phyloP scores from a whole-genome alignment of 805 yeast species.

The Candida argentea region DNA sequence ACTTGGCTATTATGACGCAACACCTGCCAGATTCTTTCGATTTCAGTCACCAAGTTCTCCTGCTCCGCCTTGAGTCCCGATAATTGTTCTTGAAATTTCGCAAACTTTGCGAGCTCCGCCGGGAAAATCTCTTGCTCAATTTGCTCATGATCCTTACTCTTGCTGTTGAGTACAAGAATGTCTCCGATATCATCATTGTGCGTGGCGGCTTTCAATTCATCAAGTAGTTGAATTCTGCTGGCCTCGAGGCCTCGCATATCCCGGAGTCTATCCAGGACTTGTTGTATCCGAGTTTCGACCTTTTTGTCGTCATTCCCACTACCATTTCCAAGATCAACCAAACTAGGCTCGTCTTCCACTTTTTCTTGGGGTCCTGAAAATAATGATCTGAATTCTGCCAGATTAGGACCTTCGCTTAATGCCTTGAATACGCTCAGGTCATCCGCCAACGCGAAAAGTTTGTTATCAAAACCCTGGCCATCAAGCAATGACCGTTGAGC shows the following conservation, averaged over 20 bases:
- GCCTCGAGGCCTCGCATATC: conserved; percentile 53
- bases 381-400: conserved; percentile 26
- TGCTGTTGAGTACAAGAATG: conserved; percentile 53
- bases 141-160: conserved; percentile 47
- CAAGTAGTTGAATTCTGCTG: conserved; percentile 52
- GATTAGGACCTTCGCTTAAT: conserved; percentile 32
- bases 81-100: no score
- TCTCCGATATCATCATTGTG: conserved; percentile 82
- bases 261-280: conserved; percentile 46
- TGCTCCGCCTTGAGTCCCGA: no score
- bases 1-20: no score
- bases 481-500: conserved; percentile 51
- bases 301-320: conserved; percentile 13
- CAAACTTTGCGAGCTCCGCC: conserved; percentile 68
- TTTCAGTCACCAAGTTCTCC: no score
- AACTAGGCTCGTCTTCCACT: conserved; percentile 26
- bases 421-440: conserved; percentile 14
- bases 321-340: conserved; percentile 62
- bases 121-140: conserved; percentile 47
- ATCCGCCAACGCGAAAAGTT: conserved; percentile 39
- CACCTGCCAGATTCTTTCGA: no score
- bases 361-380: conserved; percentile 8
- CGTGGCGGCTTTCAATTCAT: conserved; percentile 57
- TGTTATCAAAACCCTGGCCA: conserved; percentile 51
- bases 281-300: conserved; percentile 27